Evolutionary conservation across 2,329 filamentous ascomycete species (phyloP), one percentile per base, ranked within the genome.

Genomic region (Ceratocystiopsis brevicomis): DNA sequence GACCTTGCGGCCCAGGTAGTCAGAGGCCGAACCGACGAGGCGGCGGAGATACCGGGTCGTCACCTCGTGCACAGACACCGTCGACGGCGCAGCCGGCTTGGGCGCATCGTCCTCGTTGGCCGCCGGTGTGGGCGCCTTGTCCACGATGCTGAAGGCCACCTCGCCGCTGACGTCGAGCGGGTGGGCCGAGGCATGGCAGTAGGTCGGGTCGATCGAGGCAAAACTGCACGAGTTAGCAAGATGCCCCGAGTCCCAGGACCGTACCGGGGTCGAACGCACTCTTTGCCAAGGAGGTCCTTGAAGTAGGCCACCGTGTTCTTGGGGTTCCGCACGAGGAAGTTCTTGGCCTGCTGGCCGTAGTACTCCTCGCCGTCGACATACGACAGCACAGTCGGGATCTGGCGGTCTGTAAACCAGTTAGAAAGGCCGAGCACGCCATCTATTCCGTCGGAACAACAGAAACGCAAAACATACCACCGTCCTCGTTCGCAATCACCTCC

Each of bases 401-500:
- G 88, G 61, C 90, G 87, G 65, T 98, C 90, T 88, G 51, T 46
- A 30, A 2, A 19, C 19, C 15, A 6, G 25, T 33, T 21, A 43
- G 41, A n/a, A n/a, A n/a, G n/a, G n/a, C n/a, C n/a, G n/a, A n/a
- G n/a, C n/a, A n/a, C n/a, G n/a, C n/a, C n/a, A n/a, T n/a, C n/a
- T n/a, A n/a, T n/a, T n/a, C n/a, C n/a, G n/a, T n/a, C n/a, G n/a
- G n/a, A 25, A 25, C 17, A 38, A 21, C 6, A 17, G 37, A 14
- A 21, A 11, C 13, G 3, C 3, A 13, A 34, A 15, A 64, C 76
- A 57, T 60, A 86, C 84, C 84, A 70, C 90, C 90, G 59, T 96
- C 90, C 68, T 96, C 90, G 66, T 98, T 96, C 57, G 90, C 90
- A 65, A 98, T 96, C 50, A 98, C 88, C 61, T 95, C 85, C 51